These are phyloP conservation scores for Bruguiera parviflora DNA, from an alignment of 345 rosid genomes.

Conservation along the genomic window DNA sequence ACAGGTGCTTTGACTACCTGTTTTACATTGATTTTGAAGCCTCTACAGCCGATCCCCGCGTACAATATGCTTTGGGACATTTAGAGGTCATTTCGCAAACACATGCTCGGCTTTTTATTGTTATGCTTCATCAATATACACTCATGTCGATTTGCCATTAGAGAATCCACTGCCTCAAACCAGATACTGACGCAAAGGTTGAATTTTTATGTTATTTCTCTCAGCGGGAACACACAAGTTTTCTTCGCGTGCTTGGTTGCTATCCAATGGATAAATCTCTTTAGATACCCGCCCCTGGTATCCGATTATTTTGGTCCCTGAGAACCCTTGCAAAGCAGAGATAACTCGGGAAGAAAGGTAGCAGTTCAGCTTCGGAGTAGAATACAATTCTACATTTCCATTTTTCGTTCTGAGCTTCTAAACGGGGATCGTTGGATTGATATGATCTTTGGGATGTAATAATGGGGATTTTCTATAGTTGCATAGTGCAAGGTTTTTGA, in stretches of 20 bases:
- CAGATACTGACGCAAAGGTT: too few relatives aligned
- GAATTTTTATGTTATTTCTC: not conserved
- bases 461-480: too few relatives aligned
- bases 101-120: not conserved
- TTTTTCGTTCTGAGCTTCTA: not conserved
- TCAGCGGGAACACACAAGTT: constrained; percentile 64
- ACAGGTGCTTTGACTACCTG: constrained; percentile 87
- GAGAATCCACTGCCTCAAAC: too few relatives aligned
- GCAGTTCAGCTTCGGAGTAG: not conserved
- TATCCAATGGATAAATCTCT: constrained; percentile 47
- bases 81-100: constrained; percentile 48
- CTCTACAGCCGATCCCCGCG: constrained; percentile 86
- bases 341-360: not conserved
- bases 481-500: too few relatives aligned
- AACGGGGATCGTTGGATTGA: too few relatives aligned
- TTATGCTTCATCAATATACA: too few relatives aligned
- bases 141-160: too few relatives aligned
- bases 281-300: not conserved
- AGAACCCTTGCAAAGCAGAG: not conserved
- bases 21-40: constrained; percentile 90
- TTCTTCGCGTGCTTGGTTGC: constrained; percentile 76
- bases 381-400: not conserved
- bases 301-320: too few relatives aligned
- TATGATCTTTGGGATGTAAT: too few relatives aligned
- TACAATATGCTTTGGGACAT: constrained; percentile 72